These are phyloP conservation scores for Metschnikowia borealis DNA, from an alignment of 805 yeast genomes.

Conservation along the genomic window DNA sequence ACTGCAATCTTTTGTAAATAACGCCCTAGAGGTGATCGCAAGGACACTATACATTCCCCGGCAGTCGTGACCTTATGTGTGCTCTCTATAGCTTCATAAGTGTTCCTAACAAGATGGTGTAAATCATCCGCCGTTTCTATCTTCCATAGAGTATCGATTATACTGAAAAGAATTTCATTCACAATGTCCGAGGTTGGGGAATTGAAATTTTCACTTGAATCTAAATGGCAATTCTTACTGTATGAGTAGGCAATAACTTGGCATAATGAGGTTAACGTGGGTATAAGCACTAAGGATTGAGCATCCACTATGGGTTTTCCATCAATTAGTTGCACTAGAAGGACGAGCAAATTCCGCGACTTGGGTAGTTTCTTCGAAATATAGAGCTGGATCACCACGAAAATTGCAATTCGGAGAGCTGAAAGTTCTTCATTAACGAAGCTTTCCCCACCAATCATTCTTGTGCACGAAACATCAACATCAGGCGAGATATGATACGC, in stretches of 20 bases:
- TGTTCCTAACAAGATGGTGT: constrained; percentile 28
- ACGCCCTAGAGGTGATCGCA: constrained; percentile 34
- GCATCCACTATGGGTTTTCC: constrained; percentile 8
- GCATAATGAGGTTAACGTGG: constrained; percentile 11
- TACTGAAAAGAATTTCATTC: constrained; percentile 1
- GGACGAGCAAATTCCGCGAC: constrained; percentile 6
- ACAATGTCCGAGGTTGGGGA: neutral
- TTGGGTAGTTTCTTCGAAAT: constrained; percentile 35
- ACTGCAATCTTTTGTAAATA: constrained; percentile 40
- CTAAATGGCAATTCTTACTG: neutral
- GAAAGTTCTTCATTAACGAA: constrained; percentile 37
- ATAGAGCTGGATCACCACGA: constrained; percentile 46
- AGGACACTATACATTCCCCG: constrained; percentile 12
- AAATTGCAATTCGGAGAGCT: constrained; percentile 51
- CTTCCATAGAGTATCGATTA: constrained; percentile 35
- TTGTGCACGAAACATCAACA: neutral
- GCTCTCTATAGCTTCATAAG: constrained; percentile 11
- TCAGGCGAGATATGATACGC: neutral
- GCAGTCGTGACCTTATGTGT: constrained; percentile 10
- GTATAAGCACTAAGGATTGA: constrained; percentile 4
- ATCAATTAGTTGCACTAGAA: constrained; percentile 10
- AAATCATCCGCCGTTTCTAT: constrained; percentile 47
- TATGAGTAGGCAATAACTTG: constrained; percentile 3
- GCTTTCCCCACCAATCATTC: constrained; percentile 3
- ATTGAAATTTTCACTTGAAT: neutral